phyloP scores from a whole-genome alignment of 2,329 filamentous ascomycete species.

The Mariannaea elegans region DNA sequence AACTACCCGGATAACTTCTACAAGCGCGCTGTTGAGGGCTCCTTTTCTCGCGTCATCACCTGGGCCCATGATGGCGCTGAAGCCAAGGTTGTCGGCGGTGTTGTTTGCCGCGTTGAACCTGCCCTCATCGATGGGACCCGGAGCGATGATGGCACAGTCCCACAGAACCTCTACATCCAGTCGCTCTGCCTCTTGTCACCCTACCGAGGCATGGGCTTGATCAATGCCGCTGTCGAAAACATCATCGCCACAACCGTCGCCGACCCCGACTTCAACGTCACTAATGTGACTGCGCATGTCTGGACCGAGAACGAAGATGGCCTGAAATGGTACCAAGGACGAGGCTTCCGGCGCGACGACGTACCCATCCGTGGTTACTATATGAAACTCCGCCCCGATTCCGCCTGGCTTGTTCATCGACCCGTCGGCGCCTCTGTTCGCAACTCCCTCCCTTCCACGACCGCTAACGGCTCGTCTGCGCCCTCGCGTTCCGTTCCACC shows the following conservation, averaged over 20 bases:
- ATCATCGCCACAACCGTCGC: slow-evolving; percentile 52
- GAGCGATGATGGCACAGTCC: slow-evolving; percentile 23
- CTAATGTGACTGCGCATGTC: slow-evolving; percentile 69
- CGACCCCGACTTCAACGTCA: slow-evolving; percentile 50
- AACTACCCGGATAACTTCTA: slow-evolving; percentile 73
- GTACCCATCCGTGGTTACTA: slow-evolving; percentile 67
- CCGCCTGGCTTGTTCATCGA: slow-evolving; percentile 67
- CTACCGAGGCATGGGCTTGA: slow-evolving; percentile 68
- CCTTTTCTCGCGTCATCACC: slow-evolving; percentile 68
- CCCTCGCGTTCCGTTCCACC: slow-evolving; percentile 27
- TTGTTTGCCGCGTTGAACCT: slow-evolving; percentile 69
- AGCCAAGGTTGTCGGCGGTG: slow-evolving; percentile 66
- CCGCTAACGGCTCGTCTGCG: slow-evolving; percentile 19
- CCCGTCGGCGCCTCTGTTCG: slow-evolving; percentile 46
- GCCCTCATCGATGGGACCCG: slow-evolving; percentile 28
- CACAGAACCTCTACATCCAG: slow-evolving; percentile 69
- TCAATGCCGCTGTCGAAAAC: slow-evolving; percentile 64
- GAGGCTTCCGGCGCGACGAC: slow-evolving; percentile 63
- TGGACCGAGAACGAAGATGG: slow-evolving; percentile 74
- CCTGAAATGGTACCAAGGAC: slow-evolving; percentile 67
- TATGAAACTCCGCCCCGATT: slow-evolving; percentile 66
- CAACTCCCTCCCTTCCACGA: slow-evolving; percentile 28
- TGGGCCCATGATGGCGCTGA: slow-evolving; percentile 57
- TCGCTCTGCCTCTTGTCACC: slow-evolving; percentile 70
- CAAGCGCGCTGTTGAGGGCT: slow-evolving; percentile 60